phyloP scores from a whole-genome alignment of 2,329 filamentous ascomycete species.

The Sporothrix pseudoabietina region DNA sequence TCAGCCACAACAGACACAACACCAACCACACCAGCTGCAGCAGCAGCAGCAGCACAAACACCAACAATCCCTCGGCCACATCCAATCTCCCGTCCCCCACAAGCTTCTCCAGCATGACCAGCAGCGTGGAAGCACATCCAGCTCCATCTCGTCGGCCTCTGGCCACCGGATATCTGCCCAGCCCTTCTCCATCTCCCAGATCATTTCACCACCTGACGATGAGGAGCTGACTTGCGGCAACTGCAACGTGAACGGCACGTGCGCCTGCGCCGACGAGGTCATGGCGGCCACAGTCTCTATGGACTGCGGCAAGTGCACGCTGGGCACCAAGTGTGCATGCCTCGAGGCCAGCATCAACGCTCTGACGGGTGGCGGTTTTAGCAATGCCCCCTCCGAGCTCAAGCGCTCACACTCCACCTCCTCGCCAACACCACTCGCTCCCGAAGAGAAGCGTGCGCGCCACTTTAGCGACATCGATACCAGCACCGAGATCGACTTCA shows the following conservation, averaged over 20 bases:
- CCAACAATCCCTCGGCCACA: constrained; percentile 28
- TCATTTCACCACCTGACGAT: constrained; percentile 57
- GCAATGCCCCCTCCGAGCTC: constrained; percentile 43
- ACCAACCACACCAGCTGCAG: neutral
- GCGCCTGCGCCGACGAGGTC: constrained; percentile 62
- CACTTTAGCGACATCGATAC: constrained; percentile 43
- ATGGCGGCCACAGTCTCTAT: constrained; percentile 55
- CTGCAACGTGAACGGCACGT: constrained; percentile 56
- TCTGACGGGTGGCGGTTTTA: constrained; percentile 35
- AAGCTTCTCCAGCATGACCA: constrained; percentile 31
- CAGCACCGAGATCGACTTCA: constrained; percentile 73
- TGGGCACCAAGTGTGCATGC: constrained; percentile 64
- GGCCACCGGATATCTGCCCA: constrained; percentile 42
- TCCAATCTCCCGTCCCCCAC: constrained; percentile 30
- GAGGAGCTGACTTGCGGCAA: constrained; percentile 56
- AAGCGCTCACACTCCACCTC: constrained; percentile 51
- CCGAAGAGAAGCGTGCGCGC: constrained; percentile 60
- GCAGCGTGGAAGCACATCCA: constrained; percentile 36
- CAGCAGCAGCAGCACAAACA: constrained; percentile 27
- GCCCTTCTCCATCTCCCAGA: constrained; percentile 59
- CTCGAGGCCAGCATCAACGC: constrained; percentile 52
- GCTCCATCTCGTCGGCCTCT: constrained; percentile 39
- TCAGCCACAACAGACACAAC: constrained; percentile 20
- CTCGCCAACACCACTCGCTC: constrained; percentile 45
- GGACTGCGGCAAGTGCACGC: constrained; percentile 67